Evolutionary conservation across 495 filamentous ascomycete genomes (phyloP).

Genomic region (Xylaria acuta): DNA sequence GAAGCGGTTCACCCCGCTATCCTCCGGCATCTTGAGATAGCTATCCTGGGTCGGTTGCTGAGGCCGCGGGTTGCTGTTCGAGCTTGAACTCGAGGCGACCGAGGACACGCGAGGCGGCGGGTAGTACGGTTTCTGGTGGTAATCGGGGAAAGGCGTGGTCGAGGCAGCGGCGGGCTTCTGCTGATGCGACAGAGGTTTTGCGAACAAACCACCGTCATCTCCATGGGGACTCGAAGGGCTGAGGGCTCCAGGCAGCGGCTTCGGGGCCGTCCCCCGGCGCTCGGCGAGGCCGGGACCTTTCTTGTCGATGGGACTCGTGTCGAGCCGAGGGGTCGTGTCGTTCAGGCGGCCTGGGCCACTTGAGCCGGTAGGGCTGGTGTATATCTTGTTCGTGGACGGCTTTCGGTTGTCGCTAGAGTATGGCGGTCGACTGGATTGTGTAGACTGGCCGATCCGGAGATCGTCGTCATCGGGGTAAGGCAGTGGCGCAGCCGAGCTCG

Average conservation of each 20-base stretch:
- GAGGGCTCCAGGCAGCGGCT: constrained; percentile 64
- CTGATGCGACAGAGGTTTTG: constrained; percentile 53
- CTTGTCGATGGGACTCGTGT: constrained; percentile 57
- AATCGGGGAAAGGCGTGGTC: constrained; percentile 51
- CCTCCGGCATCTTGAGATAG: constrained; percentile 41
- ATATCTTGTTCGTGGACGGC: constrained; percentile 43
- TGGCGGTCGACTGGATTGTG: constrained; percentile 50
- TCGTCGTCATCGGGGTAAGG: constrained; percentile 81
- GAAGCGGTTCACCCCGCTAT: constrained; percentile 73
- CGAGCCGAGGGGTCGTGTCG: constrained; percentile 52
- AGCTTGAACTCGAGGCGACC: constrained; percentile 58
- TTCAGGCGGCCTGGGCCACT: constrained; percentile 41
- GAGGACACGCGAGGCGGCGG: constrained; percentile 50
- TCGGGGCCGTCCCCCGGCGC: constrained; percentile 74
- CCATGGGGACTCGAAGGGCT: constrained; percentile 74
- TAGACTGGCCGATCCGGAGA: constrained; percentile 46
- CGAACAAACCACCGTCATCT: constrained; percentile 76
- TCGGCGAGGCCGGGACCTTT: constrained; percentile 67
- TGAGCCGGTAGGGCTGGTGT: constrained; percentile 44
- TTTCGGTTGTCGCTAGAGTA: constrained; percentile 53
- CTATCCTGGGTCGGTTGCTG: constrained; percentile 30
- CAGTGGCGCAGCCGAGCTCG: constrained; percentile 67
- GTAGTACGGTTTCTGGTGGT: constrained; percentile 57
- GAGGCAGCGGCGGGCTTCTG: constrained; percentile 39
- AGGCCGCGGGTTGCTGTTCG: constrained; percentile 39